Base-by-base conservation (phyloP, 169 alveolate species). In the Amoebophrya sp. region DNA sequence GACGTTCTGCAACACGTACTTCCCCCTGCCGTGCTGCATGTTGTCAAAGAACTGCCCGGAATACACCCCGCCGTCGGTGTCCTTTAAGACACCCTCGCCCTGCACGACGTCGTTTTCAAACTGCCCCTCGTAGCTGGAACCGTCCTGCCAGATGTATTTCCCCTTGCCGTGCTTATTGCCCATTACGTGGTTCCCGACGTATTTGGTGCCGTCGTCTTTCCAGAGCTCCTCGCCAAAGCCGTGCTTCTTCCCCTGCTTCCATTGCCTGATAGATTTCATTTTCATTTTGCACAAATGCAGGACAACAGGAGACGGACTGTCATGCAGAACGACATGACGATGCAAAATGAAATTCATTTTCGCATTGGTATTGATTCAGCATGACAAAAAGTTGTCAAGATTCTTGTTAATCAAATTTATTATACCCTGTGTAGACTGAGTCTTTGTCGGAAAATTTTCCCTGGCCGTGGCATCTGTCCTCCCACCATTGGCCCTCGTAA, bases 1-100 rank as follows among this genome's bases (percentile, higher is more conserved):
- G 29, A 2, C 83, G 83, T 66, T 25, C 35, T 66, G 7, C 29
- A 7, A 12, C 66, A 47, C 83, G 83, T 25, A 12, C 83, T 18
- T 66, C 83, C 83, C 83, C 83, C 10, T 25, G 29, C 83, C 83
- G 83, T 66, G 83, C 35, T 66, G 83, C 83, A 66, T 66, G 35
- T 66, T 66, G 32, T 66, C 83, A 2, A 66, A 66, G 32, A 66
- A 66, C 35, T 66, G 83, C 7, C 83, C 83, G 7, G 12, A 0
- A 25, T 66, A 66, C 32, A 66, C 83, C 7, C 35, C 12, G 35
- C 83, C 83, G 35, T 66, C 83, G 7, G 83, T n/a, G 10, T 66
- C 66, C 29, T 12, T 47, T 7, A 47, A 18, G 7, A 12, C 18
- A 12, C 66, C 66, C 18, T 47, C 66, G 7, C 66, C 66, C 18